Evolutionary conservation across 495 filamentous ascomycete species (phyloP).

Genomic region (Penicillium subrubescens): DNA sequence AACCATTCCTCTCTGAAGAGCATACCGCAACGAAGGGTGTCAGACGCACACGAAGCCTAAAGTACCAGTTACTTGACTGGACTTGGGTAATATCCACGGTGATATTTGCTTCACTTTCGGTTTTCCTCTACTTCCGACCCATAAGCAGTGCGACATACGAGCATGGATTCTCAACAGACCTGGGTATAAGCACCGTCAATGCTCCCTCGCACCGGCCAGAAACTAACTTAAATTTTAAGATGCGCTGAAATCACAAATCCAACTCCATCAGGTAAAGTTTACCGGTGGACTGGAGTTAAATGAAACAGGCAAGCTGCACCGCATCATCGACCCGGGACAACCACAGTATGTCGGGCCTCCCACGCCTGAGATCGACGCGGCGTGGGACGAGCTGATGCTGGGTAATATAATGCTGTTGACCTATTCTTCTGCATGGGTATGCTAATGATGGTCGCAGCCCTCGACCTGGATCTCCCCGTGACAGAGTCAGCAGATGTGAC

Average conservation of each 20-base stretch:
- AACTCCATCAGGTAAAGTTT: constrained; percentile 1
- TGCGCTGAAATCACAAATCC: constrained; percentile 3
- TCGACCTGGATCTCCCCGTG: constrained; percentile 1
- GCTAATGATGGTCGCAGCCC: background rate
- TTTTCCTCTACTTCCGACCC: constrained; percentile 1
- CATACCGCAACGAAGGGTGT: background rate
- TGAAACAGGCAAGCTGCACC: constrained; percentile 1
- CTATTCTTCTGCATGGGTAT: background rate
- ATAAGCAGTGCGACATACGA: background rate
- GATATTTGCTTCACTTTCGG: background rate
- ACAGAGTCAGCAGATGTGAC: constrained; percentile 1
- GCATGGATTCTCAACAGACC: constrained; percentile 2
- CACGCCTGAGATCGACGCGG: constrained; percentile 1
- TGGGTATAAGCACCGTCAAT: background rate
- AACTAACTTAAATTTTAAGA: background rate
- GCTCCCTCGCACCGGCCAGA: background rate
- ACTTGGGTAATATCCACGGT: background rate
- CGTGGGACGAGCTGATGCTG: constrained; percentile 1
- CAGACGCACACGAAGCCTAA: background rate
- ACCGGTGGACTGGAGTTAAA: background rate
- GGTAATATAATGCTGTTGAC: background rate
- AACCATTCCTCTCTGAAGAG: background rate
- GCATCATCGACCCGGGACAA: background rate
- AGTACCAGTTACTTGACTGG: background rate
- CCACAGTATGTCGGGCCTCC: constrained; percentile 1